These are phyloP conservation scores for Cercospora zeina DNA, from an alignment of 2,329 filamentous ascomycete genomes.

Conservation along the genomic window DNA sequence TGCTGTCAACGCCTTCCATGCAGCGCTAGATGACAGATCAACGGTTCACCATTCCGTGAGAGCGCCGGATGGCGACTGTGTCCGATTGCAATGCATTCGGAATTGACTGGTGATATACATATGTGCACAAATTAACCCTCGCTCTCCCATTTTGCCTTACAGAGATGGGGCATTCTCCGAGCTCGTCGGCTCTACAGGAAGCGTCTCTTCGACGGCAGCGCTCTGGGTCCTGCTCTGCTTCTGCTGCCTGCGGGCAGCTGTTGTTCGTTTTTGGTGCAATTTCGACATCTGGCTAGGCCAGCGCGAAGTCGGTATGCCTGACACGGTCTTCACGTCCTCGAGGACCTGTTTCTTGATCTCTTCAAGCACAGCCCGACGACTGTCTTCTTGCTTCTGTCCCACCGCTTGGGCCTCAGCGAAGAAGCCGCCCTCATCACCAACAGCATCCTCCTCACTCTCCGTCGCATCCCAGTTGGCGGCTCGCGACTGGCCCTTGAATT, in stretches of 20 bases:
- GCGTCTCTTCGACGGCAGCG: not conserved
- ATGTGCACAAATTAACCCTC: not conserved
- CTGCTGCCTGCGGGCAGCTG: not conserved
- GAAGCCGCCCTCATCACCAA: not conserved
- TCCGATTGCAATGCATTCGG: not conserved
- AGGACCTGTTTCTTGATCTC: conserved; percentile 7
- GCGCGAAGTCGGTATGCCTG: not conserved
- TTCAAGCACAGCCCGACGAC: conserved; percentile 1
- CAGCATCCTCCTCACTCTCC: not conserved
- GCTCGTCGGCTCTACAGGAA: not conserved
- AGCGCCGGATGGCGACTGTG: not conserved
- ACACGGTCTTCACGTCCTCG: not conserved
- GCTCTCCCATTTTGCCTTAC: not conserved
- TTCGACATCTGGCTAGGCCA: not conserved
- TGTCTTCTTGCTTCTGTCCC: not conserved
- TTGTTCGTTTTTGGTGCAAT: not conserved
- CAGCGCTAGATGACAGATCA: no score
- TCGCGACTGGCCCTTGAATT: conserved; percentile 11
- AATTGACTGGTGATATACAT: conserved; percentile 3
- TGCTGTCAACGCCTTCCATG: no score
- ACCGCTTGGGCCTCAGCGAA: not conserved
- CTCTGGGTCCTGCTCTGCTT: not conserved
- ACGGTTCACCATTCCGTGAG: no score
- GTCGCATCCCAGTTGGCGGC: conserved; percentile 4
- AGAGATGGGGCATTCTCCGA: conserved; percentile 11